A percentile compares a stretch with the other conserved stretches of the same genome.
phyloP scores from a whole-genome alignment of 1,139 yeast species.

The Blastobotrys raffinosifermentans region DNA sequence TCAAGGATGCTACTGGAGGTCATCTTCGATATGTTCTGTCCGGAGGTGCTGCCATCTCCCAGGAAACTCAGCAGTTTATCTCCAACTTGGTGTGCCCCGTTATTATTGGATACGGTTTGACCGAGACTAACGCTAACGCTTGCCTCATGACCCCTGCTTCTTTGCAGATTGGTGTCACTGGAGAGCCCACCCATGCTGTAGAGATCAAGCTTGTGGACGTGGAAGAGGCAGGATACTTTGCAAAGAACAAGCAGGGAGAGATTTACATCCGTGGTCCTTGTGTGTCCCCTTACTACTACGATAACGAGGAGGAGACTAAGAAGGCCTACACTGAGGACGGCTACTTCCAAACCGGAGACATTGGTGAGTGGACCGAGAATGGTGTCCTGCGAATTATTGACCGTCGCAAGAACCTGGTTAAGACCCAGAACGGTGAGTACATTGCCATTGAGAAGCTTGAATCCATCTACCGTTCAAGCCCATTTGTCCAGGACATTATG shows the following conservation, averaged over 20 bases:
- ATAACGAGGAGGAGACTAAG: conserved; percentile 75
- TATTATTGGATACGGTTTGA: conserved; percentile 93
- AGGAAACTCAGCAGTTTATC: conserved; percentile 81
- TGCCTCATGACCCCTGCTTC: conserved; percentile 59
- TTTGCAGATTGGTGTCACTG: conserved; percentile 71
- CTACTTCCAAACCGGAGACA: conserved; percentile 97
- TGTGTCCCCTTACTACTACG: conserved; percentile 71
- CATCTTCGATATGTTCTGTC: conserved; percentile 63
- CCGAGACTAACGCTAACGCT: conserved; percentile 93
- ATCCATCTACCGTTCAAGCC: conserved; percentile 71
- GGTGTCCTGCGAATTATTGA: conserved; percentile 85
- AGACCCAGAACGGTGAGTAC: conserved; percentile 95
- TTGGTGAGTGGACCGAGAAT: conserved; percentile 82
- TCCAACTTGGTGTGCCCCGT: conserved; percentile 75
- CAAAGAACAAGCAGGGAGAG: conserved; percentile 93
- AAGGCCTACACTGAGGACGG: conserved; percentile 76
- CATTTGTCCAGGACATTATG: conserved; percentile 72
- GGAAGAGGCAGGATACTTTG: conserved; percentile 85
- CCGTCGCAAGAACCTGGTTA: conserved; percentile 93
- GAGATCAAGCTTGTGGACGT: conserved; percentile 90
- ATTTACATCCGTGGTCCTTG: conserved; percentile 70
- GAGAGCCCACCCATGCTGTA: conserved; percentile 74
- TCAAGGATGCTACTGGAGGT: conserved; percentile 96
- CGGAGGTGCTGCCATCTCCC: conserved; percentile 92
- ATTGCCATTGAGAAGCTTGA: conserved; percentile 94